A percentile compares a stretch with the other conserved stretches of the same genome.
These are phyloP conservation scores for Cercospora sojina DNA, from an alignment of 2,329 filamentous ascomycete genomes.

Conservation along the genomic window DNA sequence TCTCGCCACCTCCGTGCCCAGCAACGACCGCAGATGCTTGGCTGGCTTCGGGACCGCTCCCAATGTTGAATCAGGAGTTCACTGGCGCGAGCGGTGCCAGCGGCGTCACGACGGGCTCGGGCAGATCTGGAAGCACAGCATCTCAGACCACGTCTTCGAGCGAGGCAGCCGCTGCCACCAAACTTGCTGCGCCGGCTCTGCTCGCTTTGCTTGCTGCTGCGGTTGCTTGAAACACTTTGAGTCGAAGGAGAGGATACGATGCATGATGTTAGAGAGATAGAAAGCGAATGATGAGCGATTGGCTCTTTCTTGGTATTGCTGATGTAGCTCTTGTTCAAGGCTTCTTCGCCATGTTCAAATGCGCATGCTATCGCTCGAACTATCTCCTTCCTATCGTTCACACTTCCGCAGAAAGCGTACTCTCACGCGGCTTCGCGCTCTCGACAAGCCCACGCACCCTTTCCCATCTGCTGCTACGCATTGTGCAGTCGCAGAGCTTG, in stretches of 20 bases:
- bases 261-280: conserved; percentile 1
- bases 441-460: background rate
- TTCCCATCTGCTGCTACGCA: background rate
- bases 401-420: background rate
- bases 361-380: background rate
- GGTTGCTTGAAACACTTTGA: background rate
- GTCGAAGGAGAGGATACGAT: background rate
- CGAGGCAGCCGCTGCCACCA: conserved; percentile 3
- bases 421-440: background rate
- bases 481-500: background rate
- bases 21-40: conserved; percentile 66
- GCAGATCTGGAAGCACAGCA: background rate
- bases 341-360: background rate
- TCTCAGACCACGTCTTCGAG: conserved; percentile 1
- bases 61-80: conserved; percentile 57
- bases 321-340: background rate
- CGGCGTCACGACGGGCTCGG: background rate
- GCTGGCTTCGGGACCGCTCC: conserved; percentile 69
- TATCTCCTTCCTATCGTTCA: background rate
- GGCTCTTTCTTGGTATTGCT: background rate
- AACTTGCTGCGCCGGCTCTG: conserved; percentile 10
- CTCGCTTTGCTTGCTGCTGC: conserved; percentile 10
- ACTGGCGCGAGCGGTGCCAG: conserved; percentile 11
- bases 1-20: conserved; percentile 68
- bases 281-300: background rate